phyloP scores from a whole-genome alignment of 2,329 filamentous ascomycete genomes.

The Furcasterigmium furcatum region DNA sequence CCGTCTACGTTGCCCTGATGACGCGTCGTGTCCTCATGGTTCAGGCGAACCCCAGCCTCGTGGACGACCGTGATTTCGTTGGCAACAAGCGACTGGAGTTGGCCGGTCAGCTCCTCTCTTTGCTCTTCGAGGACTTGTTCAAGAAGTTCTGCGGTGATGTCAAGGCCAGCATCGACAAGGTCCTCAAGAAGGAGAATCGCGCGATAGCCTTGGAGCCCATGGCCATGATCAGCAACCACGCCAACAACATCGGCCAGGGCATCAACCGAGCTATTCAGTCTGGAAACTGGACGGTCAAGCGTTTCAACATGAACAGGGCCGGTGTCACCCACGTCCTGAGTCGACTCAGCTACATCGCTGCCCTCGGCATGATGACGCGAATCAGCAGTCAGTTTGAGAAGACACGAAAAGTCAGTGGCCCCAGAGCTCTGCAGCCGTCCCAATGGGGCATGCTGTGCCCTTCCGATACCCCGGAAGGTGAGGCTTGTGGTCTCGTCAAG shows the following conservation, averaged over 20 bases:
- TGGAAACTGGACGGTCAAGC: conserved; percentile 96
- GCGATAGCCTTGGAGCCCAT: conserved; percentile 86
- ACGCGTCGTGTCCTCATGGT: conserved; percentile 94
- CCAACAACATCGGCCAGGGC: conserved; percentile 83
- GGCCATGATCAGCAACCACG: conserved; percentile 78
- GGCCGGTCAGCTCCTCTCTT: conserved; percentile 87
- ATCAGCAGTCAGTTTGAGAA: conserved; percentile 99
- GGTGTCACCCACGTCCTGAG: conserved; percentile 96
- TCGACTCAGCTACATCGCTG: conserved; percentile 91
- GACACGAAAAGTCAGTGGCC: conserved; percentile 93
- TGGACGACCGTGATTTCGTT: conserved; percentile 96
- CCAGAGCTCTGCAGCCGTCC: conserved; percentile 91
- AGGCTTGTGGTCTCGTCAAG: conserved; percentile 96
- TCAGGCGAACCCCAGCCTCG: conserved; percentile 80
- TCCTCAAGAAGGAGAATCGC: conserved; percentile 88
- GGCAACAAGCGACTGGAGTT: conserved; percentile 95
- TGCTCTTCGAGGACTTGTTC: conserved; percentile 96
- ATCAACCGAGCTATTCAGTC: conserved; percentile 97
- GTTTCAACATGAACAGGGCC: conserved; percentile 97
- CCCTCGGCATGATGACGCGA: conserved; percentile 98
- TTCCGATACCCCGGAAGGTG: conserved; percentile 96
- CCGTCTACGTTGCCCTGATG: conserved; percentile 96
- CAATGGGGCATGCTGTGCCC: conserved; percentile 98
- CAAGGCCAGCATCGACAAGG: conserved; percentile 92
- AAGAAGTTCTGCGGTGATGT: conserved; percentile 90